Evolutionary conservation across 2,329 filamentous ascomycete species (phyloP).

Genomic region (Thelonectria blattea): DNA sequence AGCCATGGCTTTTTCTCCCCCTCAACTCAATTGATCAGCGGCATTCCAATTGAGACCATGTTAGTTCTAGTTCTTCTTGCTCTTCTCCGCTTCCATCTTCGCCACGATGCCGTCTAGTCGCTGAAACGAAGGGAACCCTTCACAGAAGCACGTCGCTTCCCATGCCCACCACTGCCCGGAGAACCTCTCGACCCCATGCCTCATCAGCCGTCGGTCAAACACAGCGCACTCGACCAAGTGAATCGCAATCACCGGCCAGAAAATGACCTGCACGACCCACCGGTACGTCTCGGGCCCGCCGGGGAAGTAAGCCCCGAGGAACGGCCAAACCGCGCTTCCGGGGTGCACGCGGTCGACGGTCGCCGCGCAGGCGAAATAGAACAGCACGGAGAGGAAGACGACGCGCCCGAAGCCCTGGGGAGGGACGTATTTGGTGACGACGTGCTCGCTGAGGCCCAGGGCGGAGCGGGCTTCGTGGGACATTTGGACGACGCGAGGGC

Average conservation of each 20-base stretch:
- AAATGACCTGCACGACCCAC: slow-evolving; percentile 63
- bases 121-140: slow-evolving; percentile 57
- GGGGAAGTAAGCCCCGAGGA: slow-evolving; percentile 59
- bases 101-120: slow-evolving; percentile 58
- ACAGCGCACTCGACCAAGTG: slow-evolving; percentile 69
- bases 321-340: slow-evolving; percentile 56
- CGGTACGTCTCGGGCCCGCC: slow-evolving; percentile 64
- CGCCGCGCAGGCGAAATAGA: slow-evolving; percentile 61
- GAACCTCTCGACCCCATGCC: slow-evolving; percentile 54
- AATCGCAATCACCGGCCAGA: slow-evolving; percentile 64
- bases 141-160: slow-evolving; percentile 58
- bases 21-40: neutral
- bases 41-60: neutral
- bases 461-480: slow-evolving; percentile 59
- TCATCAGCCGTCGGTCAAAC: slow-evolving; percentile 56
- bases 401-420: slow-evolving; percentile 55
- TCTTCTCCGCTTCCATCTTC: slow-evolving; percentile 50
- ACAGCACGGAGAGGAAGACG: slow-evolving; percentile 60
- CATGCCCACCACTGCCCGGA: slow-evolving; percentile 61
- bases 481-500: slow-evolving; percentile 76
- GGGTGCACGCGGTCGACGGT: slow-evolving; percentile 56
- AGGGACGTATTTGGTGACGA: slow-evolving; percentile 48
- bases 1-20: neutral
- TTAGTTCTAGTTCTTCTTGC: slow-evolving; percentile 50
- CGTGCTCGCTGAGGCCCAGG: slow-evolving; percentile 63